Percentiles rank a stretch among this genome's conserved stretches.
These are phyloP conservation scores for Inga leiocalycina DNA, from an alignment of 306 rosid genomes.

Conservation along the genomic window DNA sequence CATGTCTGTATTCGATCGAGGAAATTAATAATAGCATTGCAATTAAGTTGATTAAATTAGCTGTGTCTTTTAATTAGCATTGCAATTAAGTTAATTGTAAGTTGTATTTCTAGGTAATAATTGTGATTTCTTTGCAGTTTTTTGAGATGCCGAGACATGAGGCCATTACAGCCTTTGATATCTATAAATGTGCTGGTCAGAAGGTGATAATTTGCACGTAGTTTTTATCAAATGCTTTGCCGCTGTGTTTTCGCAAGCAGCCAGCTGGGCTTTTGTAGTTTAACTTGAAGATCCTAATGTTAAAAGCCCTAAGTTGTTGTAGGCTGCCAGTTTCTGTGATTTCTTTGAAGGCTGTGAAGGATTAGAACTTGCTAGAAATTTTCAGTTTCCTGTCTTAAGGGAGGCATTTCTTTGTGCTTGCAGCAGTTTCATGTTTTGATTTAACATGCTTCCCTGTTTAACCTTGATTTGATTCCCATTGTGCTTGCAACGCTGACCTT, in stretches of 20 bases:
- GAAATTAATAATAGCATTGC: background rate
- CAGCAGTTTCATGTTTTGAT: constrained; percentile 12
- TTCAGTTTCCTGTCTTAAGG: constrained; percentile 95
- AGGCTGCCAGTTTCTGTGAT: constrained; percentile 87
- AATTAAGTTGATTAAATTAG: no score
- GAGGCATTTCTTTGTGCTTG: constrained; percentile 56
- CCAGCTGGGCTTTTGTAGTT: no score
- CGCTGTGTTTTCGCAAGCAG: no score
- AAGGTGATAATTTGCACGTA: no score
- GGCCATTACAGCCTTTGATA: no score
- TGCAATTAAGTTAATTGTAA: no score
- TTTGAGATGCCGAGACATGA: no score
- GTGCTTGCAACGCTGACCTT: constrained; percentile 16
- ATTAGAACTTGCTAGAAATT: constrained; percentile 96
- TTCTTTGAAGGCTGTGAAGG: constrained; percentile 95
- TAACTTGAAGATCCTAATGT: background rate
- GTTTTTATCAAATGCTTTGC: no score
- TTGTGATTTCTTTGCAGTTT: no score
- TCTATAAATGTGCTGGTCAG: no score
- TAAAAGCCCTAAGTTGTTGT: constrained; percentile 39
- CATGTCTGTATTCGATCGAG: background rate
- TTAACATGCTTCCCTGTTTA: constrained; percentile 10
- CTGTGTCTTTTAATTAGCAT: no score
- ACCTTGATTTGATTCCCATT: constrained; percentile 23
- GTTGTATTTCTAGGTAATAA: no score